Percentiles rank a stretch among this genome's conserved stretches.
These are phyloP conservation scores for Chlorella variabilis DNA, from an alignment of 163 green algal species.

Conservation along the genomic window DNA sequence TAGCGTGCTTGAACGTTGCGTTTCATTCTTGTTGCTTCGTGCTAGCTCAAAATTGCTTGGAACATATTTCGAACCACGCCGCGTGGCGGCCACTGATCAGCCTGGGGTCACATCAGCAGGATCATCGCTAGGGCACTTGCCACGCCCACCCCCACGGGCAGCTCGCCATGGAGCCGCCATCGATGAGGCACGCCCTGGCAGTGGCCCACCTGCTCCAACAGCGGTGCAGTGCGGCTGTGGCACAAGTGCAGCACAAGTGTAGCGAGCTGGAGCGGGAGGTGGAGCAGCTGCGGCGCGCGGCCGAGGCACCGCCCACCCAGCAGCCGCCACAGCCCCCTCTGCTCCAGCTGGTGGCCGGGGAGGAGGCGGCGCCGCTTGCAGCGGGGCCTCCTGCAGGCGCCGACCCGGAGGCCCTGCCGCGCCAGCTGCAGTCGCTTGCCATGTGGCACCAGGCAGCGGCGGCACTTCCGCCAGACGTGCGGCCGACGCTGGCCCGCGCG, in stretches of 20 bases:
- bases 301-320: not conserved
- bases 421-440: not conserved
- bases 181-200: conserved; percentile 4
- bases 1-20: no score
- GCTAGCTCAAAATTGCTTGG: no score
- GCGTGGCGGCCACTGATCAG: no score
- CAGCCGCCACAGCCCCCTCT: not conserved
- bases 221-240: not conserved
- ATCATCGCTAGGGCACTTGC: no score
- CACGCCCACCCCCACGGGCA: not conserved
- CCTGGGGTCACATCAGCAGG: no score
- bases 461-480: conserved; percentile 3
- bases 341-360: not conserved
- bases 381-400: not conserved
- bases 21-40: no score
- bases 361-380: not conserved
- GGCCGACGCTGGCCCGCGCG: not conserved
- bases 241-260: not conserved
- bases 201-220: not conserved
- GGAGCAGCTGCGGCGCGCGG: not conserved
- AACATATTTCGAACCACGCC: no score
- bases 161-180: not conserved
- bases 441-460: conserved; percentile 19
- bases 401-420: not conserved
- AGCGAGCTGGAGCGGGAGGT: not conserved